These are phyloP conservation scores for Neonectria faginata DNA, from an alignment of 2,329 filamentous ascomycete genomes.

Conservation along the genomic window DNA sequence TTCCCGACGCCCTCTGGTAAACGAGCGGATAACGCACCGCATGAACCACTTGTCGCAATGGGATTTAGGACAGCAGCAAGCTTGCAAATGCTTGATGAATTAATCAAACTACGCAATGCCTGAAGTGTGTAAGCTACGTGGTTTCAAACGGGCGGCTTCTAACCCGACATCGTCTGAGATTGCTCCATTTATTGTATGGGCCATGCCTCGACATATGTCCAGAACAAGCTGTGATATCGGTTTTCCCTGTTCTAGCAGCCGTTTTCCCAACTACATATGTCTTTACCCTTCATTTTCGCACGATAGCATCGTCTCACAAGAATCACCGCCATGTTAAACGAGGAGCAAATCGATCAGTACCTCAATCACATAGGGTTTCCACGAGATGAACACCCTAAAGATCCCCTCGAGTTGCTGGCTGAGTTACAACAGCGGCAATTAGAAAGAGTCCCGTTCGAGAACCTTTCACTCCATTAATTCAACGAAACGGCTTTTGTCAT, in stretches of 20 bases:
- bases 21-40: too few relatives aligned
- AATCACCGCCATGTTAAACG: conserved; percentile 9
- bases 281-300: too few relatives aligned
- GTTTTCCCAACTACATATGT: too few relatives aligned
- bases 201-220: not conserved
- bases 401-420: conserved; percentile 10
- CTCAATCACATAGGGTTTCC: conserved; percentile 23
- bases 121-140: not conserved
- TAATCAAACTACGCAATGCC: not conserved
- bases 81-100: not conserved
- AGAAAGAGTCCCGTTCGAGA: conserved; percentile 28
- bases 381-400: conserved; percentile 3
- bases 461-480: conserved; percentile 30
- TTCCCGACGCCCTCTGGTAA: not conserved
- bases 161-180: not conserved
- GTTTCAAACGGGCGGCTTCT: not conserved
- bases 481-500: conserved; percentile 3
- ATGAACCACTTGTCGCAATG: not conserved
- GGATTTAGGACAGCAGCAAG: not conserved
- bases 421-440: conserved; percentile 25
- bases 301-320: too few relatives aligned
- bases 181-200: not conserved
- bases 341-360: conserved; percentile 15
- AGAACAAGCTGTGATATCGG: not conserved
- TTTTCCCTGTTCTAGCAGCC: not conserved